Percentiles rank a stretch among this genome's conserved stretches.
Conservation (phyloP, 1,284 basidiomycete species). For the Flammula alnicola region DNA sequence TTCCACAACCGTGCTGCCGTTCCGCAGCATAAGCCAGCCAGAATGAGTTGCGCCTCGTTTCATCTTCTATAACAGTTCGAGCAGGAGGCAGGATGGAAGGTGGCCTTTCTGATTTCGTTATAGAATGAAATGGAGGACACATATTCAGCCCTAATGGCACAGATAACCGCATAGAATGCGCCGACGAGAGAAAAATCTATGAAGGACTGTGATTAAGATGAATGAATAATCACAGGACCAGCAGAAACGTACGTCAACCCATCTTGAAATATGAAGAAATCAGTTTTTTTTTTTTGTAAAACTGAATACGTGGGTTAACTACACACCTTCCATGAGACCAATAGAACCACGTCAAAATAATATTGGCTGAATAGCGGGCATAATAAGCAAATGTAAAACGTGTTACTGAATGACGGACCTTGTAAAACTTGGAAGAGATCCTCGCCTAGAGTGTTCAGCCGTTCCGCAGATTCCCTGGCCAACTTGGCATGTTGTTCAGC, state of each 20-base stretch:
- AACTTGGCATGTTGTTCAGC: conserved; percentile 67
- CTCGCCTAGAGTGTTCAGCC: conserved; percentile 53
- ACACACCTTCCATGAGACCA: conserved; percentile 70
- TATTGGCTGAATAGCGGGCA: conserved; percentile 47
- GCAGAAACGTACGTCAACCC: conserved; percentile 62
- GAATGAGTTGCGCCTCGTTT: conserved; percentile 70
- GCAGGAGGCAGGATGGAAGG: conserved; percentile 63
- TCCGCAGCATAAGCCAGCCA: conserved; percentile 75
- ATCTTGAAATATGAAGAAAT: conserved; percentile 43
- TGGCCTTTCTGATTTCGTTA: conserved; percentile 55
- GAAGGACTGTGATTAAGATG: not conserved
- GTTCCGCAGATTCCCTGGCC: conserved; percentile 56
- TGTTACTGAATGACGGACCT: conserved; percentile 43
- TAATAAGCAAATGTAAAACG: conserved; percentile 2
- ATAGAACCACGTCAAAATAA: conserved; percentile 72
- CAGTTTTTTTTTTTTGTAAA: not conserved
- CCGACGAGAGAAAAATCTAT: conserved; percentile 64
- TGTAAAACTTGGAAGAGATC: conserved; percentile 66
- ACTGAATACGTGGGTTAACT: conserved; percentile 1
- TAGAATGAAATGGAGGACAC: conserved; percentile 69
- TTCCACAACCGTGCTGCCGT: conserved; percentile 65
- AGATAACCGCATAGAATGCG: conserved; percentile 59
- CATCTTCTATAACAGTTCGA: conserved; percentile 66
- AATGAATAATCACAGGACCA: not conserved
- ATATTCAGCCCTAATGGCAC: conserved; percentile 72